A percentile compares a stretch with the other conserved stretches of the same genome.
These are phyloP conservation scores for Vanderwaltozyma tropicalis DNA, from an alignment of 805 yeast species.

Conservation along the genomic window DNA sequence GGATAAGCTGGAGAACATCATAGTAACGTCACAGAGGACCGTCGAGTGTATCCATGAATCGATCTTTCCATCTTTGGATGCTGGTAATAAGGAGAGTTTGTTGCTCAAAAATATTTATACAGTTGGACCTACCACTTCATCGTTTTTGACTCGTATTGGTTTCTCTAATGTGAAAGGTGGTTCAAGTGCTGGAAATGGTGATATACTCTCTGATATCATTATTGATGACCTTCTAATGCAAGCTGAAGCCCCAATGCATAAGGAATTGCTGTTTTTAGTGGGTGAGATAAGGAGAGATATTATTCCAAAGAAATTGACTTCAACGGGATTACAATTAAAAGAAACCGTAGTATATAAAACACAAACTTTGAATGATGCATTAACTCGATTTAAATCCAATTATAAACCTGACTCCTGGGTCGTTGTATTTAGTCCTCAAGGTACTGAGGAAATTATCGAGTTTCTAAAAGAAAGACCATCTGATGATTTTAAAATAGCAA, in stretches of 20 bases:
- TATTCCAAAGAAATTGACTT: conserved; percentile 51
- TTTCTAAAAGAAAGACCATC: conserved; percentile 24
- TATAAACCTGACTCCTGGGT: conserved; percentile 43
- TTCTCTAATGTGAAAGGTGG: conserved; percentile 67
- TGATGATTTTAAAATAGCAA: conserved; percentile 44
- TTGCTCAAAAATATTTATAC: conserved; percentile 56
- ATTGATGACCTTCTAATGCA: conserved; percentile 24
- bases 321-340: conserved; percentile 13
- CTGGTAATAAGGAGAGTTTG: conserved; percentile 14
- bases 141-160: conserved; percentile 48
- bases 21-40: conserved; percentile 85
- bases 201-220: conserved; percentile 54
- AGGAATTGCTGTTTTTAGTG: conserved; percentile 57
- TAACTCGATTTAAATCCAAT: conserved; percentile 27
- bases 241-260: conserved; percentile 9
- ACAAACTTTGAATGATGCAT: conserved; percentile 37
- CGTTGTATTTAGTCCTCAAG: conserved; percentile 87
- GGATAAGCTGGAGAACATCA: conserved; percentile 38
- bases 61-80: conserved; percentile 24
- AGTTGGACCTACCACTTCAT: conserved; percentile 83
- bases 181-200: conserved; percentile 69
- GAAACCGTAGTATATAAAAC: conserved; percentile 70
- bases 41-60: conserved; percentile 62
- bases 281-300: conserved; percentile 80
- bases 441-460: conserved; percentile 53